phyloP scores from a whole-genome alignment of 305 asterid genomes.

The Solanum aculeatissimum region DNA sequence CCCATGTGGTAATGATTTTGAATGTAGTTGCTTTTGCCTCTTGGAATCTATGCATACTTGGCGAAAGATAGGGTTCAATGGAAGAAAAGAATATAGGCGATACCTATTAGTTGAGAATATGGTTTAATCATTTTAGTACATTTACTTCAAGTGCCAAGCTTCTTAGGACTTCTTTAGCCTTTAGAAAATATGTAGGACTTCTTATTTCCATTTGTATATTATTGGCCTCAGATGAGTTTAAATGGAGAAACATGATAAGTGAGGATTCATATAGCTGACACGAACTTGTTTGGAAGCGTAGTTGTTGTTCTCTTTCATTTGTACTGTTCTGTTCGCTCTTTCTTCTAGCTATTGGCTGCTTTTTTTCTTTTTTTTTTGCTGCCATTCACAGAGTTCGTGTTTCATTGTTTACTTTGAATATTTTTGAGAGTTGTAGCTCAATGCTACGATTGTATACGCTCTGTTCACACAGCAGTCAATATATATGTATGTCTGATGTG shows the following conservation, averaged over 20 bases:
- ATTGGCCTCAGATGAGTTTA: not conserved
- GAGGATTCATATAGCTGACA: not conserved
- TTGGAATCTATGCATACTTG: not conserved
- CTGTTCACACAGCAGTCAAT: not conserved
- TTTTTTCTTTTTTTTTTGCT: not conserved
- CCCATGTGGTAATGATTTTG: not conserved
- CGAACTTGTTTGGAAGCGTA: not conserved
- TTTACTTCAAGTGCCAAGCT: not conserved
- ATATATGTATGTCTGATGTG: not conserved
- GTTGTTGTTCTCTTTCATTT: not conserved
- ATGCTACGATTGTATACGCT: not conserved
- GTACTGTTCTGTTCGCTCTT: not conserved
- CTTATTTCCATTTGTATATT: not conserved
- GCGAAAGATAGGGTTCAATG: not conserved
- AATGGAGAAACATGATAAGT: not conserved
- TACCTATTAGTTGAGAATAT: not conserved
- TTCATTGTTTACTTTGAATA: not conserved
- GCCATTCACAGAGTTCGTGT: not conserved
- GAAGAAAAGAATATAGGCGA: not conserved
- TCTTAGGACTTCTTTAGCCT: not conserved
- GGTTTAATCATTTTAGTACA: not conserved
- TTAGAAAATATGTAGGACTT: not conserved
- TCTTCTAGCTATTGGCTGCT: not conserved
- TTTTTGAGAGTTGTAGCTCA: not conserved
- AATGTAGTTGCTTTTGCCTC: not conserved